Conservation (phyloP, 2,329 filamentous ascomycete genomes). For the Fusarium clavum region DNA sequence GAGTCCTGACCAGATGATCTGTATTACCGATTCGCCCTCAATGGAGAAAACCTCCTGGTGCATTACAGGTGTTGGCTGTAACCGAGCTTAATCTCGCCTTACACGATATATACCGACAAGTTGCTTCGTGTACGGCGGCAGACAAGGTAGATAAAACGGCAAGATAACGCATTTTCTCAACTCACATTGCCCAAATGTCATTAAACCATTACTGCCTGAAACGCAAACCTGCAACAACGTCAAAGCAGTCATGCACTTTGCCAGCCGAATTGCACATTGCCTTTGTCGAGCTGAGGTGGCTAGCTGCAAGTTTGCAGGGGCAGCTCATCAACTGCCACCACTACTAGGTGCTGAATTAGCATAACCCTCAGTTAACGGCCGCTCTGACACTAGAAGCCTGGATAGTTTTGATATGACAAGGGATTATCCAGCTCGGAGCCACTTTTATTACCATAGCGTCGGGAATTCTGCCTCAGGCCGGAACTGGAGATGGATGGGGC, state of each 20-base stretch:
- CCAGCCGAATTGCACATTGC: not conserved
- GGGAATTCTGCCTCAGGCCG: not conserved
- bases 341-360: too few species aligned
- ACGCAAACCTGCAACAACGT: not conserved
- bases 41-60: not conserved
- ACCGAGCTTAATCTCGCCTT: not conserved
- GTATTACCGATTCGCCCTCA: not conserved
- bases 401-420: too few species aligned
- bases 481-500: not conserved
- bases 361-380: not conserved
- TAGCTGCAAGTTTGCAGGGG: not conserved
- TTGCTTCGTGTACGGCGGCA: not conserved
- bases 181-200: not conserved
- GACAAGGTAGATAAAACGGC: not conserved
- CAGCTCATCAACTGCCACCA: not conserved
- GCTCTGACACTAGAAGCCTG: too few species aligned
- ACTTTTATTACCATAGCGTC: not conserved
- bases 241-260: not conserved
- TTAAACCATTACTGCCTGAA: not conserved
- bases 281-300: not conserved
- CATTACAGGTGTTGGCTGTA: not conserved
- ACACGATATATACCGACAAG: not conserved
- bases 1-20: not conserved
- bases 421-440: not conserved
- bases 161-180: not conserved